Evolutionary conservation across 192 early-diverging fungal species (phyloP), one percentile per base, ranked within the genome.

Genomic region (Geranomyces variabilis): DNA sequence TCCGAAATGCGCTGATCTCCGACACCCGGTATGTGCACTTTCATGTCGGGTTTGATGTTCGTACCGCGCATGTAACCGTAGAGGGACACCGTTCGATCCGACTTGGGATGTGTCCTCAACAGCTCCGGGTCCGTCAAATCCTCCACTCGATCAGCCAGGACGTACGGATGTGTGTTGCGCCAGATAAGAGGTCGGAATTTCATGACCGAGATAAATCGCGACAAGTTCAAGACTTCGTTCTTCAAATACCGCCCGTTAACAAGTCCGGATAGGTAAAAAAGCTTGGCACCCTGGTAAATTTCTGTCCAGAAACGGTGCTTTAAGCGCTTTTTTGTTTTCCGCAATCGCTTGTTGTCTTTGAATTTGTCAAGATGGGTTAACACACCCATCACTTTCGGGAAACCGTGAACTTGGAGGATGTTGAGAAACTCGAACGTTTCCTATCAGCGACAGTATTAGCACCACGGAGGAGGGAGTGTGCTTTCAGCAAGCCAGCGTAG

Each of bases 291-390:
- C 70, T 99, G 92, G 77, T 99, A 97, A 64, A 98, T 97, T 75
- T 99, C 97, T n/a, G 97, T 97, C 97, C 97, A 99, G 84, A 99
- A 99, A 73, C 97, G 91, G 47, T 96, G 94, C 88, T 99, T 99
- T 63, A 99, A 83, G 68, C 85, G 79, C 83, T 97, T 98, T 79
- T 98, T 98, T 1, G 89, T 93, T 43, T 88, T 88, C 66, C 90
- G 89, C 64, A 96, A 85, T 19, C 89, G 78, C 81, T 98, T 98
- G 79, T 91, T 93, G 77, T 97, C 94, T 71, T 92, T 91, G 83
- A 99, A 97, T 47, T 91, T 90, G 64, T 99, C 97, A 64, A 99
- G 75, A 75, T 96, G 94, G 29, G 97, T 99, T 63, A 99, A 81
- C 22, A 99, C 93, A 29, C 97, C 97, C 94, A 99, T 97, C 26